Evolutionary conservation across 139 green algal species (phyloP), one percentile per base, ranked within the genome.

Genomic region (Volvox africanus): DNA sequence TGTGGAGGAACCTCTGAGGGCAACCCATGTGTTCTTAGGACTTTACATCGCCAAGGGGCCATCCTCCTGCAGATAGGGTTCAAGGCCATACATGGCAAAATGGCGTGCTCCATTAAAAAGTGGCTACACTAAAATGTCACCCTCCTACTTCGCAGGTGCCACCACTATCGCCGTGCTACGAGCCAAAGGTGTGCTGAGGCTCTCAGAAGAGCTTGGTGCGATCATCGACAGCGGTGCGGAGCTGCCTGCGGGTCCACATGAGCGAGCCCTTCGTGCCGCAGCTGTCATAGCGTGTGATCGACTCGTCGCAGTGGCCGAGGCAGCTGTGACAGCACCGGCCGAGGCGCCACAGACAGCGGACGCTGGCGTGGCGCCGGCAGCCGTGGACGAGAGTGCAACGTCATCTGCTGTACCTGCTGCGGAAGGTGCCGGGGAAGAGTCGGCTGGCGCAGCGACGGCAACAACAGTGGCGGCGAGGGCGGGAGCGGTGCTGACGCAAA

Each of bases 161-260:
- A 76, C 73, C 71, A 90, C 86, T 69, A 90, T 90, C 2, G 89
- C 89, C 17, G 89, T 90, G 30, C 61, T 94, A 12, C 61, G 89
- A 12, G 67, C 76, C 35, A 88, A 90, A 79, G 92, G 89, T 50
- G 89, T 93, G 44, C 62, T 94, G 80, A 26, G 44, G 35, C 44
- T 92, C 30, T 91, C 80, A 0, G 80, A 85, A 0, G 80, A 88
- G 61, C 75, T 94, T 61, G 81, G 80, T 1, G 75, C 19, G 0
- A 73, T 69, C 22, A 35, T 91, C 18, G 89, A 93, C 36, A 44
- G 28, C 28, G 78, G 89, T 67, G 17, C 13, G 1, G 89, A 93
- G 73, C 85, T 94, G 71, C 89, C 89, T 21, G 85, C 85, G 20
- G 92, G 92, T 30, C 73, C 88, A 35, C 89, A 92, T 2, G 92